These are phyloP conservation scores for Hanseniaspora nectarophila DNA, from an alignment of 805 yeast species.

Conservation along the genomic window DNA sequence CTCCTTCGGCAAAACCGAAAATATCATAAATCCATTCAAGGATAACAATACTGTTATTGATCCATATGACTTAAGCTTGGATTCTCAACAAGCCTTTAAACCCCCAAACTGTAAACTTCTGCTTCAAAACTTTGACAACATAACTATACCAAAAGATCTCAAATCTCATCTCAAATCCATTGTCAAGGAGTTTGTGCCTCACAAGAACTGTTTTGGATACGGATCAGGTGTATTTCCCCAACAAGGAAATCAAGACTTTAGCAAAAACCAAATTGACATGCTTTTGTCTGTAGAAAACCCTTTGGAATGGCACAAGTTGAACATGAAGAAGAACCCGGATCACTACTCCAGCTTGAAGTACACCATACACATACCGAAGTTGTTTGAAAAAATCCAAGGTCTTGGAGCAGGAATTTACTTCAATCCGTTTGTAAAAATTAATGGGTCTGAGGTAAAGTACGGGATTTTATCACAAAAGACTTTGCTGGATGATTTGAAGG, in stretches of 20 bases:
- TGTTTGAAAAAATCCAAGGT: slow-evolving; percentile 38
- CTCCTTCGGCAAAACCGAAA: not conserved
- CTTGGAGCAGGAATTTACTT: slow-evolving; percentile 86
- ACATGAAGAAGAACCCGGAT: slow-evolving; percentile 50
- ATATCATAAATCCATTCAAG: not conserved
- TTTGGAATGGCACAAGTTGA: slow-evolving; percentile 61
- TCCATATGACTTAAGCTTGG: not conserved
- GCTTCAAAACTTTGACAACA: not conserved
- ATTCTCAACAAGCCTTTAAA: not conserved
- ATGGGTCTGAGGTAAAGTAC: slow-evolving; percentile 57
- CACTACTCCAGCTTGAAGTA: slow-evolving; percentile 65
- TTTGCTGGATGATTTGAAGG: slow-evolving; percentile 55
- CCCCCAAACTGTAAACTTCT: not conserved
- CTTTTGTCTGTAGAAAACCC: slow-evolving; percentile 72
- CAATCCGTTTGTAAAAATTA: slow-evolving; percentile 72
- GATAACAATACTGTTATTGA: not conserved
- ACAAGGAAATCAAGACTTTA: not conserved
- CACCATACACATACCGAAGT: slow-evolving; percentile 32
- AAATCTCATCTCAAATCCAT: not conserved
- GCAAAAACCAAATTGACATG: slow-evolving; percentile 60
- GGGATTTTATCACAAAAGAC: slow-evolving; percentile 65
- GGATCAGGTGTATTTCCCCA: slow-evolving; percentile 14
- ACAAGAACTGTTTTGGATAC: slow-evolving; percentile 8
- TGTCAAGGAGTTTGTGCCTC: not conserved
- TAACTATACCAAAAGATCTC: slow-evolving; percentile 4